Percentiles rank a stretch among this genome's conserved stretches.
These are phyloP conservation scores for Wickerhamiella siamensis DNA, from an alignment of 805 yeast genomes.

Conservation along the genomic window DNA sequence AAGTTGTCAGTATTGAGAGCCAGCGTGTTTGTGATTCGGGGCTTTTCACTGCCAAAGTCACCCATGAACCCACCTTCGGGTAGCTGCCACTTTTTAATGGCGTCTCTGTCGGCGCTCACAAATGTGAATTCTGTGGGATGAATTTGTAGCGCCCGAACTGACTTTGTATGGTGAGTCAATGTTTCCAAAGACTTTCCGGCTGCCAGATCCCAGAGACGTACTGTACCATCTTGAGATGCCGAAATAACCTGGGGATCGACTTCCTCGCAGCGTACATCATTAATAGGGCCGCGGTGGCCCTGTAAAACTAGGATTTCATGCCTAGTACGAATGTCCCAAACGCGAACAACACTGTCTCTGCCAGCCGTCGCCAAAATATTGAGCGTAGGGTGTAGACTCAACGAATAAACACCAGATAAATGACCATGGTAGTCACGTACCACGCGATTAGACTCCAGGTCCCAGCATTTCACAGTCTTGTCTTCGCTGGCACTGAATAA, in stretches of 20 bases:
- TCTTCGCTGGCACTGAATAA: constrained; percentile 89
- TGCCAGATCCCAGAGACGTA: constrained; percentile 79
- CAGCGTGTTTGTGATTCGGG: constrained; percentile 49
- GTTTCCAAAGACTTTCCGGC: constrained; percentile 61
- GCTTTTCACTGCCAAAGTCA: constrained; percentile 28
- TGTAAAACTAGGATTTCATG: constrained; percentile 58
- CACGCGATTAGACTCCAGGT: constrained; percentile 69
- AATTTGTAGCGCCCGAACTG: constrained; percentile 57
- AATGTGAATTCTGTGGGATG: constrained; percentile 62
- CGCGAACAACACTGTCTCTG: constrained; percentile 68
- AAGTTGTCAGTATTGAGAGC: constrained; percentile 49
- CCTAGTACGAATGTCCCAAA: constrained; percentile 87
- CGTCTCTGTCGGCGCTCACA: constrained; percentile 63
- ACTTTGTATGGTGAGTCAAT: constrained; percentile 71
- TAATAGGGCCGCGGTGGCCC: constrained; percentile 71
- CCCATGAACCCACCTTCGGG: constrained; percentile 66
- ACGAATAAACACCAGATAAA: constrained; percentile 70
- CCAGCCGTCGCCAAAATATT: constrained; percentile 80
- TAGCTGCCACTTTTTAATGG: constrained; percentile 68
- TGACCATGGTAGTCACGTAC: constrained; percentile 90
- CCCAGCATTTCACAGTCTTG: constrained; percentile 90
- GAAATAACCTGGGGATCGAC: constrained; percentile 79
- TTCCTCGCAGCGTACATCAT: constrained; percentile 47
- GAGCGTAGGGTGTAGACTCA: constrained; percentile 76
- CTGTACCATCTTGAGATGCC: constrained; percentile 71